phyloP scores from a whole-genome alignment of 2,329 filamentous ascomycete genomes.

The Cercospora beticola region DNA sequence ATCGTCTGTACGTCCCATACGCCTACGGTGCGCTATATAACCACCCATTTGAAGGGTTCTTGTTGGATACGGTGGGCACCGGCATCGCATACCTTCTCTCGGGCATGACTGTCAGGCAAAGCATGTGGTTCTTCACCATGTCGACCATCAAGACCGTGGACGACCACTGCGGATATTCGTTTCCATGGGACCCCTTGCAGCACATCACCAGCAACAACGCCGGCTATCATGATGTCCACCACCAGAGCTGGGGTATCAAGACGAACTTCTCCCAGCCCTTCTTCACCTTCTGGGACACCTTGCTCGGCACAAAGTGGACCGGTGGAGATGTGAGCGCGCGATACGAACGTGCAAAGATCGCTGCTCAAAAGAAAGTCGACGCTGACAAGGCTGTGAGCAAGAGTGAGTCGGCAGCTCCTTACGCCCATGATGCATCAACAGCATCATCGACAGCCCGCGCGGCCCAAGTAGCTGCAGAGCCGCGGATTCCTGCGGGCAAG shows the following conservation, averaged over 20 bases:
- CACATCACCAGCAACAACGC: constrained; percentile 92
- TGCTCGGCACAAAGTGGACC: constrained; percentile 79
- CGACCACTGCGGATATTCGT: constrained; percentile 94
- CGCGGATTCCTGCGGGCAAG: constrained; percentile 38
- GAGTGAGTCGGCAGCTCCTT: constrained; percentile 23
- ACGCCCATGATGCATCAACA: constrained; percentile 29
- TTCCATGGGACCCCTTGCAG: constrained; percentile 93
- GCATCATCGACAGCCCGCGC: constrained; percentile 28
- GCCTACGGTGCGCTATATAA: constrained; percentile 97
- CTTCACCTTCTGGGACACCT: constrained; percentile 91
- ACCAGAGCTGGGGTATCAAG: constrained; percentile 99
- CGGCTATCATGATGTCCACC: constrained; percentile 95
- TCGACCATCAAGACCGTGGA: constrained; percentile 96
- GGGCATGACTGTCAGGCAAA: constrained; percentile 80
- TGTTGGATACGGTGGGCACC: constrained; percentile 86
- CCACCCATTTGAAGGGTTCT: constrained; percentile 89
- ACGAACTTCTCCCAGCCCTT: constrained; percentile 79
- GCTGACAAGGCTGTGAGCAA: constrained; percentile 41
- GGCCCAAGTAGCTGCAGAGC: constrained; percentile 25
- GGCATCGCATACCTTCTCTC: constrained; percentile 79
- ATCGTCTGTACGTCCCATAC: constrained; percentile 95
- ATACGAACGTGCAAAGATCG: constrained; percentile 57
- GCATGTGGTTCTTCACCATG: constrained; percentile 83
- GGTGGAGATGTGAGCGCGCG: constrained; percentile 62
- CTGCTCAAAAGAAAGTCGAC: constrained; percentile 58